Conservation (phyloP, 2,329 filamentous ascomycete genomes). For the Paraphaeosphaeria minitans region DNA sequence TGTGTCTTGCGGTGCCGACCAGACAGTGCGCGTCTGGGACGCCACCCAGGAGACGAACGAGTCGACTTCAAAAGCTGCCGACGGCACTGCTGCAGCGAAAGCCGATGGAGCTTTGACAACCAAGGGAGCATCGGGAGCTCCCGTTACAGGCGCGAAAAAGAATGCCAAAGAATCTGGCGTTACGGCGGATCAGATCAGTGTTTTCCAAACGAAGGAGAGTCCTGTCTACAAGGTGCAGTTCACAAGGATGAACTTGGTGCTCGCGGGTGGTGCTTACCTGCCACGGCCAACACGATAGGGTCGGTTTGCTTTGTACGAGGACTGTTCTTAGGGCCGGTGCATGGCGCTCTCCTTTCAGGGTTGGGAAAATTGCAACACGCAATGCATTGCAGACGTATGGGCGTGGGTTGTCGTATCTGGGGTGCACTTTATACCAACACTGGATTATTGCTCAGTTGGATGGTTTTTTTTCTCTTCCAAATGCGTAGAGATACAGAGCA, state of each 20-base stretch:
- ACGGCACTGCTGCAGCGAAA: slow-evolving; percentile 53
- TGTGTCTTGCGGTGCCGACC: slow-evolving; percentile 87
- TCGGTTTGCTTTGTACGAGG: not conserved
- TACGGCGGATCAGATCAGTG: slow-evolving; percentile 90
- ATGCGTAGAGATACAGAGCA: not conserved
- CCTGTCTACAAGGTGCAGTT: slow-evolving; percentile 93
- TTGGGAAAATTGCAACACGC: not conserved
- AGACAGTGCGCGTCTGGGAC: slow-evolving; percentile 94
- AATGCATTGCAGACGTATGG: not conserved
- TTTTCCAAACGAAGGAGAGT: slow-evolving; percentile 94
- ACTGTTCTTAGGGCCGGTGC: not conserved
- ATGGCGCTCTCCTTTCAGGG: not conserved
- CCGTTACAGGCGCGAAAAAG: slow-evolving; percentile 60
- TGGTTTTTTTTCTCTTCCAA: not conserved
- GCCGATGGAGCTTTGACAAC: slow-evolving; percentile 59
- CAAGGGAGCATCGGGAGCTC: slow-evolving; percentile 54
- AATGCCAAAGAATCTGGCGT: slow-evolving; percentile 89
- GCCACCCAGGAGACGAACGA: slow-evolving; percentile 71
- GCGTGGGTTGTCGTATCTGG: not conserved
- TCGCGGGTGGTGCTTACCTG: slow-evolving; percentile 77
- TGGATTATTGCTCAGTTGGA: not conserved
- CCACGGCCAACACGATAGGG: slow-evolving; percentile 52
- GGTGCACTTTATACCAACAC: not conserved
- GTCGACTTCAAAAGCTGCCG: slow-evolving; percentile 53
- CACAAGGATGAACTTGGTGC: slow-evolving; percentile 91